Evolutionary conservation across 1,284 basidiomycete species (phyloP), one percentile per base, ranked within the genome.

Genomic region (Neonothopanus nambi): DNA sequence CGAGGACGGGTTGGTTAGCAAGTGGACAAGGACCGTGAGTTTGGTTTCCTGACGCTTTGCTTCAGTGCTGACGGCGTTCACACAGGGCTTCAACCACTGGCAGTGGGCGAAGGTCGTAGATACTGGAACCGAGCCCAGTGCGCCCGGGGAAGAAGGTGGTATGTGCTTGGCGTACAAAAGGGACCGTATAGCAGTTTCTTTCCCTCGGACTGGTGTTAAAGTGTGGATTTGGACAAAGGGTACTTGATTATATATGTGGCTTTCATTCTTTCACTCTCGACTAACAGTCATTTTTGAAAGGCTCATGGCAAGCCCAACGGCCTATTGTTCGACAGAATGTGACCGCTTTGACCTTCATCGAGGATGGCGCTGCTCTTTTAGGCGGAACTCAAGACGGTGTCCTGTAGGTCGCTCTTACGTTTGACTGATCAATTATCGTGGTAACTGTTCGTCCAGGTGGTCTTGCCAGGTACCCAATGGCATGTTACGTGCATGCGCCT

Each of bases 301-400:
- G 79, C 18, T 73, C 73, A 28, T 87, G 84, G 85, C 73, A 78
- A 55, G 67, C 72, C 2, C 81, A 85, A 53, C 73, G 84, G 50
- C 77, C 81, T 37, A 84, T 87, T 49, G 59, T 77, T 48, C 75
- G 82, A 51, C 80, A 79, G 57, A 81, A 84, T 53, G 81, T 85
- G 41, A 82, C 82, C 3, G 74, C 78, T 3, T 75, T 87, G 54
- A 75, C 72, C 58, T 87, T 87, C 61, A 71, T 84, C 3, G 76
- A 82, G 26, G 80, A 80, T 35, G 85, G 85, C 2, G 71, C 74
- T 38, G 80, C 80, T 38, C 67, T 87, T 48, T 67, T 87, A n/a
- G 85, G 85, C 1, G 85, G 83, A 2, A 85, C 84, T 21, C 75
- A 73, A 45, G 84, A 87, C 59, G 84, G 85, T n/a, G 79, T 82